phyloP scores from a whole-genome alignment of 306 rosid species.

The Castanopsis chinensis region DNA sequence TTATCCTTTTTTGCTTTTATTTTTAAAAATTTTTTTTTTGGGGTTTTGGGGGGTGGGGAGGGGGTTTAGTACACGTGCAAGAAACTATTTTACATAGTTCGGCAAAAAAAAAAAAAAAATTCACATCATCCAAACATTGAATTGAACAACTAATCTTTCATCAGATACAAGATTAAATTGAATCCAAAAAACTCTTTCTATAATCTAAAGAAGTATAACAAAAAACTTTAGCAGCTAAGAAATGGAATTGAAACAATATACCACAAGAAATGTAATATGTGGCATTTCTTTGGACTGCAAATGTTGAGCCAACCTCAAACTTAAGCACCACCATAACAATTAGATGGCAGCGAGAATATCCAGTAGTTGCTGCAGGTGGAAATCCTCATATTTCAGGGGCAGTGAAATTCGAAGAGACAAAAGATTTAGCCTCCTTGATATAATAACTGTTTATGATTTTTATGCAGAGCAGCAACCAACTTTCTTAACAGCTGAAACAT shows the following conservation, averaged over 20 bases:
- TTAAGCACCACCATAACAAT: not conserved
- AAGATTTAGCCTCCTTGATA: slow-evolving; percentile 2
- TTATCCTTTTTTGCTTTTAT: no score
- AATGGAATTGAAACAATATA: not conserved
- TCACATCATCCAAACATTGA: not conserved
- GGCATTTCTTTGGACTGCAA: slow-evolving; percentile 19
- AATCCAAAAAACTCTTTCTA: not conserved
- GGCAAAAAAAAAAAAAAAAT: not conserved
- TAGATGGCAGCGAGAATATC: slow-evolving; percentile 2
- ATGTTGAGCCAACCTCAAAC: not conserved
- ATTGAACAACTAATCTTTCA: not conserved
- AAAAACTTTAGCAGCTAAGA: not conserved
- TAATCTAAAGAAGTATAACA: not conserved
- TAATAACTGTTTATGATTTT: slow-evolving; percentile 12
- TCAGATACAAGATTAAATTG: slow-evolving; percentile 1
- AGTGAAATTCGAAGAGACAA: not conserved
- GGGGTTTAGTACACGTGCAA: not conserved
- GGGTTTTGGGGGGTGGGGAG: no score
- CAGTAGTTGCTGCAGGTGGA: not conserved
- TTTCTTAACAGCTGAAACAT: slow-evolving; percentile 57
- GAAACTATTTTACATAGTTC: not conserved
- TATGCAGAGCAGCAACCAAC: slow-evolving; percentile 54
- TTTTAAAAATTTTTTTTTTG: accelerated
- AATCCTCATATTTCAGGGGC: not conserved
- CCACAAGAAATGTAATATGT: not conserved